Evolutionary conservation across 192 early-diverging fungal genomes (phyloP), one percentile per base, ranked within the genome.

Genomic region (Mortierella antarctica): DNA sequence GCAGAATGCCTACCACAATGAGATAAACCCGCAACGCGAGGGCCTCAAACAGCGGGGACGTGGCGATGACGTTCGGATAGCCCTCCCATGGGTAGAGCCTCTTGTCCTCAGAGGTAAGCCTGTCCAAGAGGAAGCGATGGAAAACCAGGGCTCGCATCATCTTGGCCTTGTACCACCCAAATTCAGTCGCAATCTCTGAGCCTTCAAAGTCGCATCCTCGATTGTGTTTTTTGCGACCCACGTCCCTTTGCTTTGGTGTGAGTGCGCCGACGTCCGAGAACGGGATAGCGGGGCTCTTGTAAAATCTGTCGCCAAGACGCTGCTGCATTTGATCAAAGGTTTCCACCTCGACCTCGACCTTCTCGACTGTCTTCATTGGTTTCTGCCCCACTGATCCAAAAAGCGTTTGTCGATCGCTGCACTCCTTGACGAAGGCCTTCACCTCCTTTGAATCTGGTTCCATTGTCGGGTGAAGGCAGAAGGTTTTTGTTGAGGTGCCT

Each of bases 401-500:
- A 23, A 87, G 70, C 10, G 85, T 55, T 15, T 82, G 67, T 12
- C 80, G 81, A 68, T 74, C 74, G 52, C 66, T 59, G 48, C 77
- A 72, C n/a, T 85, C 82, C 17, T 71, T 67, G 7, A 85, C 66
- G 74, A 87, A 92, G 5, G 69, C 62, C 41, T 77, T 62, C 0
- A 88, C 86, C 21, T 85, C 74, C 1, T 66, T 72, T 14, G 82
- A 86, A 7, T 61, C 60, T 39, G 73, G 65, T n/a, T 73, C 62
- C 12, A 91, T 61, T n/a, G 62, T 67, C 11, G 63, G 46, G 55
- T 87, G 82, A 6, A 92, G 69, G 21, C 90, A 76, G 11, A 92
- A 70, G 4, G 78, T 57, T 57, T 83, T 87, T 8, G 73, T 60
- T 0, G 48, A 13, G 12, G 45, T 51, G 3, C 62, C 66, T 1